Evolutionary conservation across 1,139 yeast species (phyloP), one percentile per base, ranked within the genome.

Genomic region (Magnusiomyces fungicola): DNA sequence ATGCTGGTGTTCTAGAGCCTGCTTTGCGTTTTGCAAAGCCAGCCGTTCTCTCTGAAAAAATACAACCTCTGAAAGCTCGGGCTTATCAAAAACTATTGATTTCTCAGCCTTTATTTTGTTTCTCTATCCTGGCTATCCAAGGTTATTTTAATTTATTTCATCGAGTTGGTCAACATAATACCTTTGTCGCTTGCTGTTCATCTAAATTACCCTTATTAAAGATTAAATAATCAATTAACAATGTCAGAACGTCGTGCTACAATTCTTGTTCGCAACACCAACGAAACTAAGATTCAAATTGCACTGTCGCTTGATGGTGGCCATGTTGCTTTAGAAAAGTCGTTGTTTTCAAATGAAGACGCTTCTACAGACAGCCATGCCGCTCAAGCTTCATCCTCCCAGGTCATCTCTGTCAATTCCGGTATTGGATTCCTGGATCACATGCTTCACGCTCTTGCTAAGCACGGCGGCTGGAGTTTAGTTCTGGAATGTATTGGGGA

Each of bases 371-470:
- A 68, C 10, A 72, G 69, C 36, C 89, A 82, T 62, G 95, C 88
- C 39, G 61, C 76, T 46, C 90, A 83, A 64, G 59, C 70, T 46
- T 74, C 86, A 0, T 68, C 76, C 2, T 69, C 83, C 2, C 98
- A 92, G 66, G 72, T 76, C 12, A 89, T 92, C 55, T 73, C 79
- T 43, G 80, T 92, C 50, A 87, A 87, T 61, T 85, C 97, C 0
- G 98, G 98, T 41, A 78, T 92, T 50, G 98, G 98, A 1, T 92
- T 92, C 65, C 72, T 92, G 54, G 98, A 92, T 70, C 98, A 92
- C 67, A 92, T 92, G 98, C 73, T 92, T 43, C 97, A 90, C 62
- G 98, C 98, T 0, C 74, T 92, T 58, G 97, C 97, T 41, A 92
- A 92, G 64, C 98, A 92, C 68, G 75, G 94, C 1, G 98, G 98